phyloP scores from a whole-genome alignment of 495 filamentous ascomycete genomes.

The Penicillium verhagenii region DNA sequence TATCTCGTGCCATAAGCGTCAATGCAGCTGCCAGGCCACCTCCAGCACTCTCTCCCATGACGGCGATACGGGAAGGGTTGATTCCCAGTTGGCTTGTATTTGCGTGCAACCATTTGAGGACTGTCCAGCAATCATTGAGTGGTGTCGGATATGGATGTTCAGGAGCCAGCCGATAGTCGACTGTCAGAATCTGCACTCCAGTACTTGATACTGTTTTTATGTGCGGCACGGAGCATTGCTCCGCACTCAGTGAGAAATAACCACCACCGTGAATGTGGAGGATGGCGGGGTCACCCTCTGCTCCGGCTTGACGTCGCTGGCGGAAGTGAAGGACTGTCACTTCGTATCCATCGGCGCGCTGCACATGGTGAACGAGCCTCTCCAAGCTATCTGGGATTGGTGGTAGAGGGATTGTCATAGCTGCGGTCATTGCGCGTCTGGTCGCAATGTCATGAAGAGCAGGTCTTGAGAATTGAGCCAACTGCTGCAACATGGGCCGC shows the following conservation, averaged over 20 bases:
- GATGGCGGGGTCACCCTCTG: conserved; percentile 9
- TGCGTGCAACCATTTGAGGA: conserved; percentile 40
- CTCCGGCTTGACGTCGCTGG: not conserved
- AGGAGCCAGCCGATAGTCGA: conserved; percentile 36
- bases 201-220: conserved; percentile 4
- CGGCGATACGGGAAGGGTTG: conserved; percentile 42
- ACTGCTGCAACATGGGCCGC: conserved; percentile 7
- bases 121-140: conserved; percentile 40
- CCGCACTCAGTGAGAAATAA: conserved; percentile 10
- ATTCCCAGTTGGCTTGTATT: conserved; percentile 36
- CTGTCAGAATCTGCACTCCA: conserved; percentile 21
- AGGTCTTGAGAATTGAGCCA: not conserved
- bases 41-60: conserved; percentile 54
- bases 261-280: conserved; percentile 16
- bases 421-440: conserved; percentile 4
- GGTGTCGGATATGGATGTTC: conserved; percentile 34
- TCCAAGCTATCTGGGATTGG: conserved; percentile 14
- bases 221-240: conserved; percentile 1
- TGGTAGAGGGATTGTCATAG: not conserved
- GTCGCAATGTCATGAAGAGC: conserved; percentile 9
- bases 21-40: conserved; percentile 48
- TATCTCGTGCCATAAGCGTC: conserved; percentile 41
- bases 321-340: conserved; percentile 16
- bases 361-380: conserved; percentile 6
- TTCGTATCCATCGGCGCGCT: conserved; percentile 3